phyloP scores from a whole-genome alignment of 129 eudicot genomes.

The Heracleum sosnowskyi region DNA sequence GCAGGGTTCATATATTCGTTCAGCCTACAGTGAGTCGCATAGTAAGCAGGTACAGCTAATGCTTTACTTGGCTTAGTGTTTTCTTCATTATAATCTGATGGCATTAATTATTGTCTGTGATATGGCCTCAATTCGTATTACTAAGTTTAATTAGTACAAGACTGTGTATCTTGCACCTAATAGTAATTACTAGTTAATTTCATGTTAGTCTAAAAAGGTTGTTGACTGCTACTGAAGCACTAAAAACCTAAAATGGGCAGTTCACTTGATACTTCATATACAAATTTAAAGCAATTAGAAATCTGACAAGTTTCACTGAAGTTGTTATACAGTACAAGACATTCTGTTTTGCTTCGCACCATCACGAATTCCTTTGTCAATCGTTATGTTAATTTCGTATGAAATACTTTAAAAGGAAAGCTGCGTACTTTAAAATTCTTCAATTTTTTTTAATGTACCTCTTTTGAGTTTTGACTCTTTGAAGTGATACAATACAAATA shows the following conservation, averaged over 20 bases:
- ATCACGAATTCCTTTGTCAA: neutral
- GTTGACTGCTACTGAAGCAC: neutral
- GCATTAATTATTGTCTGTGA: neutral
- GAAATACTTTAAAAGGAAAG: neutral
- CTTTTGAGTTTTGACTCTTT: neutral
- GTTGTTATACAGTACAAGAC: neutral
- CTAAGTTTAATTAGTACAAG: neutral
- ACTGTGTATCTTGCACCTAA: neutral
- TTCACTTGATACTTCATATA: neutral
- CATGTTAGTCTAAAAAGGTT: neutral
- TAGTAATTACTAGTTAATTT: neutral
- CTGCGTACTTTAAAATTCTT: neutral
- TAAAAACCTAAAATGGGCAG: neutral
- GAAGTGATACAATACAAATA: neutral
- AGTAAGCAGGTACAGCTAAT: conserved; percentile 60
- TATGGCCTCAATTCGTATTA: neutral
- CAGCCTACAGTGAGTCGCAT: conserved; percentile 90
- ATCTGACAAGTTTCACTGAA: neutral
- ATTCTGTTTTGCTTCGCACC: neutral
- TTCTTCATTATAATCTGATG: neutral
- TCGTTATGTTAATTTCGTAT: neutral
- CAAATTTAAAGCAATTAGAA: neutral
- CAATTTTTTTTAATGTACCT: neutral
- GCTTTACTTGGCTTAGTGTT: neutral
- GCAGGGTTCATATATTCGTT: conserved; percentile 86